phyloP scores from a whole-genome alignment of 1,284 basidiomycete species.

The Erythrobasidium hasegawianum region DNA sequence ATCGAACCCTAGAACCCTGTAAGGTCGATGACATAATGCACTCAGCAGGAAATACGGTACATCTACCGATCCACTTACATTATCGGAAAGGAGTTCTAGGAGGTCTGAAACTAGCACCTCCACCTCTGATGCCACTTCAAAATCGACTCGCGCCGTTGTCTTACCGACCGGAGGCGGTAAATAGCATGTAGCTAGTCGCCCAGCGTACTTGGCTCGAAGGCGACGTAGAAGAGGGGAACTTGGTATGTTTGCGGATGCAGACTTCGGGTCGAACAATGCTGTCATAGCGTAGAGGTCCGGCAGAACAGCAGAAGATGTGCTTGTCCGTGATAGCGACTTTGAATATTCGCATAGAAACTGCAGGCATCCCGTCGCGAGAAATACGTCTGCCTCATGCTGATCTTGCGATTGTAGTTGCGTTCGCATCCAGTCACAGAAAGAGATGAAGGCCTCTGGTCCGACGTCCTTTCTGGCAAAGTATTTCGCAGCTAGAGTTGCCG shows the following conservation, averaged over 20 bases:
- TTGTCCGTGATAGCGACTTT: not conserved
- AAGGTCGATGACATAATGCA: not conserved
- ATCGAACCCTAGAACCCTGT: conserved; percentile 91
- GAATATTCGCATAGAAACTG: conserved; percentile 16
- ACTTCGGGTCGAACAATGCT: not conserved
- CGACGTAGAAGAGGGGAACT: conserved; percentile 20
- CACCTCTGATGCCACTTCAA: conserved; percentile 60
- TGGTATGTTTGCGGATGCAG: not conserved
- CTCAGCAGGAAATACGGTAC: too few species aligned
- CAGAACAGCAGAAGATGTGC: not conserved
- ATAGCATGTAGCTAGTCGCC: conserved; percentile 10
- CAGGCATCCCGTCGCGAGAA: conserved; percentile 2
- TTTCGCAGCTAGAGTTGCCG: conserved; percentile 12
- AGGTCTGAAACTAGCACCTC: conserved; percentile 72
- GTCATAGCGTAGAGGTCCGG: conserved; percentile 1
- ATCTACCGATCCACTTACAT: conserved; percentile 58
- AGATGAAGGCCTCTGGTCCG: not conserved
- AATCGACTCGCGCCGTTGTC: not conserved
- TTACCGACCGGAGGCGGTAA: conserved; percentile 1
- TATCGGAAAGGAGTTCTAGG: conserved; percentile 74
- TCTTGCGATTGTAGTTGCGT: not conserved
- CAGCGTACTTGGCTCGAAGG: conserved; percentile 7
- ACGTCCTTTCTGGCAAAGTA: conserved; percentile 17
- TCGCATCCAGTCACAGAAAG: conserved; percentile 14
- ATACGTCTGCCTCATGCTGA: not conserved